These are phyloP conservation scores for Aspergillus arachidicola DNA, from an alignment of 2,329 filamentous ascomycete species.

Conservation along the genomic window DNA sequence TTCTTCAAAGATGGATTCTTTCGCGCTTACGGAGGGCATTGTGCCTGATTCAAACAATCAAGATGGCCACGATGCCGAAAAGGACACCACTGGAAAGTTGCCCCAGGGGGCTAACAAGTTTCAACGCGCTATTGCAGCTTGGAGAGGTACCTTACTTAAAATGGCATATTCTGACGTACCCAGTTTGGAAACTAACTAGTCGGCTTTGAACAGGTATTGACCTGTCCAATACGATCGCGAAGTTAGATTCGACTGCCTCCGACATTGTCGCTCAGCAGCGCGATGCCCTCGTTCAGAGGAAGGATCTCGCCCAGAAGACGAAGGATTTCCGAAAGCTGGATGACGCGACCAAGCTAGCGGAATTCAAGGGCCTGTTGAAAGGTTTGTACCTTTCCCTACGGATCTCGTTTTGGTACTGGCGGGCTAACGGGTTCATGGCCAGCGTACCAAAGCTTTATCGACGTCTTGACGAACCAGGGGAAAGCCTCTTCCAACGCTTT, in stretches of 20 bases:
- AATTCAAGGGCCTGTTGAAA: conserved; percentile 89
- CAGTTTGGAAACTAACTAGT: conserved; percentile 6
- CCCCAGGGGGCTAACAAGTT: conserved; percentile 82
- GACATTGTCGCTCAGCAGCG: conserved; percentile 92
- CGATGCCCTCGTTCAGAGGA: conserved; percentile 92
- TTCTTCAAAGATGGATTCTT: conserved; percentile 43
- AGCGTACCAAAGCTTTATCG: conserved; percentile 98
- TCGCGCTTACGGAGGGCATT: conserved; percentile 45
- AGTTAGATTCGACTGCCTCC: conserved; percentile 88
- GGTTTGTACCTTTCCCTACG: conserved; percentile 50
- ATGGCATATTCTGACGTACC: neutral
- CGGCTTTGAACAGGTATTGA: conserved; percentile 69
- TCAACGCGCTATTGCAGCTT: conserved; percentile 91
- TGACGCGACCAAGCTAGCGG: conserved; percentile 79
- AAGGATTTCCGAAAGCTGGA: conserved; percentile 97
- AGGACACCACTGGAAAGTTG: conserved; percentile 31
- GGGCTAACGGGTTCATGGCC: conserved; percentile 20
- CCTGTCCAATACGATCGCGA: conserved; percentile 78
- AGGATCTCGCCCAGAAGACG: conserved; percentile 97
- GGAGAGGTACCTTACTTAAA: conserved; percentile 74
- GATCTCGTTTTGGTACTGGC: neutral
- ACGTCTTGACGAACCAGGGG: conserved; percentile 91
- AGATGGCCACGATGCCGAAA: conserved; percentile 28
- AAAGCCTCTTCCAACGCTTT: conserved; percentile 94
- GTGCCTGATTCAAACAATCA: conserved; percentile 33